Percentiles rank a stretch among this genome's conserved stretches.
phyloP scores from a whole-genome alignment of 148 eudicot species.

The Chenopodium quinoa region DNA sequence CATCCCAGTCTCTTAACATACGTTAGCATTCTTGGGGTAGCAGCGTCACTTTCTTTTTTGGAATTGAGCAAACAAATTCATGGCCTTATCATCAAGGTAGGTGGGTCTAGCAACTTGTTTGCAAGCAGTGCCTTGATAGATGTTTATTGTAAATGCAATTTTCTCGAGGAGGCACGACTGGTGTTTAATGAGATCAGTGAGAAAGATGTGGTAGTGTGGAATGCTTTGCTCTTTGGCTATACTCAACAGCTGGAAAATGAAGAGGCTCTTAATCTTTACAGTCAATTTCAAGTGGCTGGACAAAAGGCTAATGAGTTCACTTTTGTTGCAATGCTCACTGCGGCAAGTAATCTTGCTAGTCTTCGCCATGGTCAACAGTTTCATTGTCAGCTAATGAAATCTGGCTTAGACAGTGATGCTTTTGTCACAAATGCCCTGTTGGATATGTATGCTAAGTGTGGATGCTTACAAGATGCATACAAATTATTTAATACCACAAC shows the following conservation, averaged over 20 bases:
- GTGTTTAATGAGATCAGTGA: slow-evolving; percentile 53
- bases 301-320: slow-evolving; percentile 49
- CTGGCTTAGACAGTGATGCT: slow-evolving; percentile 45
- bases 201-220: slow-evolving; percentile 69
- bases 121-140: slow-evolving; percentile 66
- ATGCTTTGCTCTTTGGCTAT: slow-evolving; percentile 68
- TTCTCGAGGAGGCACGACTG: slow-evolving; percentile 48
- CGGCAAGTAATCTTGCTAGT: slow-evolving; percentile 58
- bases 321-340: slow-evolving; percentile 51
- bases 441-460: slow-evolving; percentile 77
- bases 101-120: slow-evolving; percentile 40
- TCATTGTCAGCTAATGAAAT: slow-evolving; percentile 51
- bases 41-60: slow-evolving; percentile 45
- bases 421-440: slow-evolving; percentile 56
- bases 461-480: slow-evolving; percentile 53
- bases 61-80: slow-evolving; percentile 56
- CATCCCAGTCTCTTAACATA: slow-evolving; percentile 55
- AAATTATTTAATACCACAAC: slow-evolving; percentile 40
- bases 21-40: slow-evolving; percentile 60
- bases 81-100: slow-evolving; percentile 43
- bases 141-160: slow-evolving; percentile 62
- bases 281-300: slow-evolving; percentile 37
- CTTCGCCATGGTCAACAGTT: slow-evolving; percentile 54
- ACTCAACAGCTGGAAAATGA: slow-evolving; percentile 49
- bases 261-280: slow-evolving; percentile 55